Conservation (phyloP, 2,329 filamentous ascomycete genomes). For the Calonectria henricotiae region DNA sequence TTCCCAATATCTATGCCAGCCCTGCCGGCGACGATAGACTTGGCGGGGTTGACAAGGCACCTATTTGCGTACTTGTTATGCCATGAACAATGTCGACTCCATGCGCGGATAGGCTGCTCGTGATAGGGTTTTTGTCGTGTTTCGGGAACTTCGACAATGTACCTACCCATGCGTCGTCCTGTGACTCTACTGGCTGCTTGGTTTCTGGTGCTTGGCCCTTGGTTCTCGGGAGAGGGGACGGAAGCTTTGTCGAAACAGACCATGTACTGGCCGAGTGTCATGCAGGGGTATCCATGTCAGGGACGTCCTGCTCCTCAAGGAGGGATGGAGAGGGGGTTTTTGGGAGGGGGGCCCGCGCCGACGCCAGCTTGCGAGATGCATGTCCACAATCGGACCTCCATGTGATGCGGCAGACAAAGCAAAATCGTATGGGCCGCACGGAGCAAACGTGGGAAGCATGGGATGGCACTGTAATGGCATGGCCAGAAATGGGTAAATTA, state of each 20-base stretch:
- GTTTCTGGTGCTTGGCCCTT: background rate
- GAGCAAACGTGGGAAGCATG: constrained; percentile 25
- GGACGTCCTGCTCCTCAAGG: constrained; percentile 18
- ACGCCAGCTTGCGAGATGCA: constrained; percentile 2
- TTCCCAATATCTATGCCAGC: constrained; percentile 1
- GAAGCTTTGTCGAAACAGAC: constrained; percentile 34
- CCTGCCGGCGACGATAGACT: constrained; percentile 18
- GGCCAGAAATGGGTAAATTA: constrained; percentile 29
- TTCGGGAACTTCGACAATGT: constrained; percentile 22
- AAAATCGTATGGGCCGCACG: constrained; percentile 20
- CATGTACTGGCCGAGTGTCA: constrained; percentile 32
- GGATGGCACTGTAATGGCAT: background rate
- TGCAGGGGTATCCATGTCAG: constrained; percentile 37
- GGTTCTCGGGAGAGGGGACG: constrained; percentile 15
- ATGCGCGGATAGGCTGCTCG: constrained; percentile 26
- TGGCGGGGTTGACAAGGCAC: constrained; percentile 8
- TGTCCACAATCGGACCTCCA: constrained; percentile 14
- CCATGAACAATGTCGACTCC: constrained; percentile 5
- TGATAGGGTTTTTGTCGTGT: constrained; percentile 26
- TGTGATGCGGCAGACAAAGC: constrained; percentile 23
- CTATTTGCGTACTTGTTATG: constrained; percentile 2
- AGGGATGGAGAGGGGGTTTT: constrained; percentile 22
- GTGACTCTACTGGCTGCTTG: constrained; percentile 21
- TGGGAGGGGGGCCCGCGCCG: constrained; percentile 2
- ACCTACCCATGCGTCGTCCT: constrained; percentile 1